phyloP scores from a whole-genome alignment of 495 filamentous ascomycete genomes.

The Chaetomium tenue region DNA sequence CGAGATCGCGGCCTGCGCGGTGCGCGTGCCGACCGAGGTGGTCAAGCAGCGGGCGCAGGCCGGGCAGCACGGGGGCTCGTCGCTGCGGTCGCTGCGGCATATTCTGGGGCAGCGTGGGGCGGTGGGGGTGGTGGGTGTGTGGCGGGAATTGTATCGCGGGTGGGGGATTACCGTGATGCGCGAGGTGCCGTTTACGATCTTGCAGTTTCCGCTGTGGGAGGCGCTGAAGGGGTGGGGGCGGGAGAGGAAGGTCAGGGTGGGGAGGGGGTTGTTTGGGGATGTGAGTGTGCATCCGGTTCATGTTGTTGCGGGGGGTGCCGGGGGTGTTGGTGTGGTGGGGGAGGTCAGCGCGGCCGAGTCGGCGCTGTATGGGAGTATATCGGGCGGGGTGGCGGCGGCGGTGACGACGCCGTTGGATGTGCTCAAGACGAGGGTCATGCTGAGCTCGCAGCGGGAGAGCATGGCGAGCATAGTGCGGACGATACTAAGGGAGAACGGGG shows the following conservation, averaged over 20 bases:
- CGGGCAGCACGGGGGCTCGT: constrained; percentile 61
- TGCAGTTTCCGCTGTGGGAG: constrained; percentile 98
- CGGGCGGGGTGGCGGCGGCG: constrained; percentile 82
- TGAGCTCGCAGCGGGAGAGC: constrained; percentile 61
- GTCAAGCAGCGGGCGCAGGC: constrained; percentile 96
- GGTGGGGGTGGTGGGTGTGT: constrained; percentile 56
- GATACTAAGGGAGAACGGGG: constrained; percentile 68
- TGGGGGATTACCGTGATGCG: constrained; percentile 88
- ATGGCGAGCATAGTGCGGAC: constrained; percentile 58
- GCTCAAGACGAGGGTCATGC: constrained; percentile 94
- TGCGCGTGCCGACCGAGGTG: constrained; percentile 93
- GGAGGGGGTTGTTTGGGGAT: constrained; percentile 51
- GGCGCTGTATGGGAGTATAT: constrained; percentile 78
- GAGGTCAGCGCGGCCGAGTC: constrained; percentile 72
- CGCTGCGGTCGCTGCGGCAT: constrained; percentile 59
- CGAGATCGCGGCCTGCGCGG: constrained; percentile 88
- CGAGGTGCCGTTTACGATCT: constrained; percentile 94
- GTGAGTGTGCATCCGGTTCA: background rate
- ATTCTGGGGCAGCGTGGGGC: constrained; percentile 58
- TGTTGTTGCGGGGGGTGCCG: background rate
- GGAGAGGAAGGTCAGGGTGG: constrained; percentile 36
- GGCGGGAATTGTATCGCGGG: constrained; percentile 84
- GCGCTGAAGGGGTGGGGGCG: constrained; percentile 66
- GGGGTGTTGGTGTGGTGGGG: constrained; percentile 18
- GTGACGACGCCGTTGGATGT: constrained; percentile 94